Base-by-base conservation (phyloP, 192 early-diverging fungal genomes). In the Chytriomyces sp. region DNA sequence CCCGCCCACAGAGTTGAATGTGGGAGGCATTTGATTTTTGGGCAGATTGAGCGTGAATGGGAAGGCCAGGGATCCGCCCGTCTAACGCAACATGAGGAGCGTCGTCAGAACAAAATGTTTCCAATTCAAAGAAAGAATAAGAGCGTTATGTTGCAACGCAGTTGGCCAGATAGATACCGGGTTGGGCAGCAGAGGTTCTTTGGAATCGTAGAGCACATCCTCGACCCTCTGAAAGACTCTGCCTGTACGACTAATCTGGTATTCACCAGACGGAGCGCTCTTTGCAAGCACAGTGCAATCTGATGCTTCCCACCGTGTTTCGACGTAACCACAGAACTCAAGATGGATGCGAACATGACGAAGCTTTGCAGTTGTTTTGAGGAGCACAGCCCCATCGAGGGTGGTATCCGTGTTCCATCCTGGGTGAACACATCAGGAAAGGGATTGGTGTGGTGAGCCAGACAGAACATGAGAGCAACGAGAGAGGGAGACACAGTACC, bases 201-300 rank as follows among this genome's bases (percentile, higher is more conserved):
- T 20, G 8, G 72, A 61, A 9, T 74, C 45, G 44, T 63, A 74
- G 16, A 74, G 60, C 35, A 63, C 45, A 5, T 63, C 16, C 0
- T 50, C 72, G 13, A 74, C 20, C 63, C 63, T 57, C 72, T 74
- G 72, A 46, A 74, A 74, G 0, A 74, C 35, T 16, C 72, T 18
- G 63, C 53, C 53, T 13, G 13, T 57, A 20, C 53, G 53, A 13
- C 13, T 20, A 20, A 57, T 13, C 20, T 20, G 53, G 16, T 57
- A 13, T 20, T 57, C 53, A n/a, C 16, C 53, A 20, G 16, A 13
- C 1, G 53, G 16, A 20, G 13, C 53, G 53, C 53, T 13, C 53
- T 57, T 13, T 57, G 53, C 53, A 20, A 20, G 16, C 16, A 57
- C 16, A 1, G 35, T 35, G 1, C 35, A 35, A 35, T 35, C 35